These are phyloP conservation scores for Chaetomiaceae sp. DNA, from an alignment of 2,329 filamentous ascomycete genomes.

Conservation along the genomic window DNA sequence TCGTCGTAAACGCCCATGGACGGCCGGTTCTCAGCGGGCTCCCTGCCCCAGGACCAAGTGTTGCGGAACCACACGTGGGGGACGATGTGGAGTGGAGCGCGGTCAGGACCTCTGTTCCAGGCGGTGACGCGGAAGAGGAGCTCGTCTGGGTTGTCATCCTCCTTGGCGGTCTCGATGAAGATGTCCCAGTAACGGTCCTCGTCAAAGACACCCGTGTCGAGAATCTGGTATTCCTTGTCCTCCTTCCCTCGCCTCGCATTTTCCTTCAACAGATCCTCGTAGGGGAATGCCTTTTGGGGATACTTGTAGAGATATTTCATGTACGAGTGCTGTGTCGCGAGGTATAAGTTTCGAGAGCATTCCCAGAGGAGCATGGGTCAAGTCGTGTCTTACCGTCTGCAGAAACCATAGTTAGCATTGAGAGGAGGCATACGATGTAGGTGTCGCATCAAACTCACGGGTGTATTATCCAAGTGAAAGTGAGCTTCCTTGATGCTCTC, in stretches of 20 bases:
- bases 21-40: slow-evolving; percentile 71
- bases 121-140: slow-evolving; percentile 90
- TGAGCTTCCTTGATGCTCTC: slow-evolving; percentile 96
- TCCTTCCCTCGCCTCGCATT: slow-evolving; percentile 71
- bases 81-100: slow-evolving; percentile 86
- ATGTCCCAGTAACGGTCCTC: slow-evolving; percentile 96
- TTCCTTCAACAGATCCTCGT: slow-evolving; percentile 79
- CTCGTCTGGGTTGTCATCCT: slow-evolving; percentile 85
- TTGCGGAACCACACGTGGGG: slow-evolving; percentile 97
- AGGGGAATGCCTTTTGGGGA: slow-evolving; percentile 85
- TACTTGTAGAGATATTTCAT: slow-evolving; percentile 99
- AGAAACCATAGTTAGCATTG: slow-evolving; percentile 25
- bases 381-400: slow-evolving; percentile 45
- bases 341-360: slow-evolving; percentile 18
- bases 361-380: neutral
- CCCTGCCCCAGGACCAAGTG: slow-evolving; percentile 91
- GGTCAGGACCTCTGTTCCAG: slow-evolving; percentile 89
- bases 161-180: slow-evolving; percentile 93
- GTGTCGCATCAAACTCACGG: slow-evolving; percentile 47
- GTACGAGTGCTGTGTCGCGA: slow-evolving; percentile 77
- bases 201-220: slow-evolving; percentile 83
- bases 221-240: slow-evolving; percentile 85
- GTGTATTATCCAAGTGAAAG: slow-evolving; percentile 94
- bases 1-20: slow-evolving; percentile 63
- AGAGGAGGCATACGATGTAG: no score